These are phyloP conservation scores for Rhynchosporium graminicola DNA, from an alignment of 2,329 filamentous ascomycete species.

Conservation along the genomic window DNA sequence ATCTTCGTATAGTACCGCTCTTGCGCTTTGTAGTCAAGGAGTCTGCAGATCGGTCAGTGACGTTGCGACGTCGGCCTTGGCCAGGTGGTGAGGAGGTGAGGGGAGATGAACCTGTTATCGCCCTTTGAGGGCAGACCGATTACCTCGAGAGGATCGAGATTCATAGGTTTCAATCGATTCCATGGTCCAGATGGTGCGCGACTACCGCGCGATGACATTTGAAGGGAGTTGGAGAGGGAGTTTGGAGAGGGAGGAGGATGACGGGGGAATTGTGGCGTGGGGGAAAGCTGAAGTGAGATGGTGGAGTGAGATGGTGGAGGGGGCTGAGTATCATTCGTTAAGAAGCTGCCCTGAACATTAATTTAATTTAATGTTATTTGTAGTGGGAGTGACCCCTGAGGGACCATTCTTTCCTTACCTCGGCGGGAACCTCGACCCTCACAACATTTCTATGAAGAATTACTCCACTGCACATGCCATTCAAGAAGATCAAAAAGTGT, in stretches of 20 bases:
- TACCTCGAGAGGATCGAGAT: slow-evolving; percentile 74
- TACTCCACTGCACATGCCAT: not conserved
- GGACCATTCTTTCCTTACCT: not conserved
- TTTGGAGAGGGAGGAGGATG: slow-evolving; percentile 1
- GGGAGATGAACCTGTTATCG: slow-evolving; percentile 67
- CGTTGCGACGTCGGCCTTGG: not conserved
- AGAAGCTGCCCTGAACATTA: too few relatives aligned
- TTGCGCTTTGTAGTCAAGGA: slow-evolving; percentile 75
- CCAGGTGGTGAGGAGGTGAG: slow-evolving; percentile 5
- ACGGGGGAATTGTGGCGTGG: not conserved
- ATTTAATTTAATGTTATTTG: too few relatives aligned
- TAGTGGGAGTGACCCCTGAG: too few relatives aligned
- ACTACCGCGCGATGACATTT: slow-evolving; percentile 38
- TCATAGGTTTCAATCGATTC: slow-evolving; percentile 72
- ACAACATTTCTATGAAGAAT: slow-evolving; percentile 16
- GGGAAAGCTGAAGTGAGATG: too few relatives aligned
- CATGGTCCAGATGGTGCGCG: slow-evolving; percentile 57
- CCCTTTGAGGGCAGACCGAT: slow-evolving; percentile 90
- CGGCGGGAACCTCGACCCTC: slow-evolving; percentile 15
- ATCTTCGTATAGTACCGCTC: slow-evolving; percentile 86
- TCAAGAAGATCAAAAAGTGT: not conserved
- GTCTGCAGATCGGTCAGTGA: slow-evolving; percentile 46
- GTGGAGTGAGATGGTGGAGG: too few relatives aligned
- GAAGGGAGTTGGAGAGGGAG: slow-evolving; percentile 16
- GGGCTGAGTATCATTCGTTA: too few relatives aligned